phyloP scores from a whole-genome alignment of 352 stramenopile species.

The Phytopythium kandeliae region DNA sequence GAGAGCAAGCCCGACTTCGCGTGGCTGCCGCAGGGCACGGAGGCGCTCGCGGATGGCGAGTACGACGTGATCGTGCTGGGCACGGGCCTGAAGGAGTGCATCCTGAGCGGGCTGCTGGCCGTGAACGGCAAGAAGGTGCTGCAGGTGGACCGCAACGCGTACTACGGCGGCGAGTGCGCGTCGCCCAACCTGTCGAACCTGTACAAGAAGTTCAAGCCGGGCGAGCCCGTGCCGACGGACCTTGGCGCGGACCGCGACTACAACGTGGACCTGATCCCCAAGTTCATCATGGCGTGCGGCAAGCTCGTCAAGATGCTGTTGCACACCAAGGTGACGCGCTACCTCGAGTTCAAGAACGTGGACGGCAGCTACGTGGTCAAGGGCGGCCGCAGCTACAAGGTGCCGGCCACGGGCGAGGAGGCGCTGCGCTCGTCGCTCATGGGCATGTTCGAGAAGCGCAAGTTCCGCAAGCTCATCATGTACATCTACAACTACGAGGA shows the following conservation, averaged over 20 bases:
- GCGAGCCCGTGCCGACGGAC: constrained; percentile 50
- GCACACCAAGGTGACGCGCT: constrained; percentile 97
- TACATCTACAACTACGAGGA: constrained; percentile 97
- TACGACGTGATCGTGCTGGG: constrained; percentile 99
- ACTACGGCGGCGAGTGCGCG: constrained; percentile 97
- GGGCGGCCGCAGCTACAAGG: constrained; percentile 94
- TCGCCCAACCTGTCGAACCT: constrained; percentile 98
- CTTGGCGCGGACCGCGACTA: constrained; percentile 98
- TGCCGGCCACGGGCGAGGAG: constrained; percentile 96
- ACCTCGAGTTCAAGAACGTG: constrained; percentile 99
- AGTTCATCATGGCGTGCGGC: constrained; percentile 99
- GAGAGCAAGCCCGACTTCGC: constrained; percentile 84
- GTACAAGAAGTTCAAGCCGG: constrained; percentile 93
- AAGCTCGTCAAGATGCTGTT: constrained; percentile 99
- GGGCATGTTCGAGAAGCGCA: constrained; percentile 99
- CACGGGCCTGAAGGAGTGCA: constrained; percentile 99
- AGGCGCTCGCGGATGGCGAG: constrained; percentile 97
- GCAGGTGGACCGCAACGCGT: constrained; percentile 96
- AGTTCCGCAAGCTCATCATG: constrained; percentile 98
- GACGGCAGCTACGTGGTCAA: constrained; percentile 99
- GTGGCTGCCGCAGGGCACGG: constrained; percentile 93
- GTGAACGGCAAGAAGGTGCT: constrained; percentile 95
- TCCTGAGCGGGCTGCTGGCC: constrained; percentile 96
- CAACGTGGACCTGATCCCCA: constrained; percentile 99
- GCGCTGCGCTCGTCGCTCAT: constrained; percentile 96